phyloP scores from a whole-genome alignment of 192 early-diverging fungal genomes.

The Coemansia sp. region DNA sequence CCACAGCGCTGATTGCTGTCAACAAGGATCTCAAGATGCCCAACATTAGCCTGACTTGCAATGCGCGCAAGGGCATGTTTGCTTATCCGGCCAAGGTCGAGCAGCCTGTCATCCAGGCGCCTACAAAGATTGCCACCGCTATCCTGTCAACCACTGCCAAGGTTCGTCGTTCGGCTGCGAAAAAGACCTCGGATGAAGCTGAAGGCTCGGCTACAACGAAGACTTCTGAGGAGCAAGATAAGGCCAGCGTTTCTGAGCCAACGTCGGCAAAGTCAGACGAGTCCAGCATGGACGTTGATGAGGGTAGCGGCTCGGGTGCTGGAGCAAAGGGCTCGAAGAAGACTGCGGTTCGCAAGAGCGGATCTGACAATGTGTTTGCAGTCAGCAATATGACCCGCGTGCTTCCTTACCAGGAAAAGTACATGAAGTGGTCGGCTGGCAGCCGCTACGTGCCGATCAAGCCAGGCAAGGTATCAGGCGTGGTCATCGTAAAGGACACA shows the following conservation, averaged over 20 bases:
- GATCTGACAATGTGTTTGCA: conserved; percentile 73
- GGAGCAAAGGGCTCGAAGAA: conserved; percentile 50
- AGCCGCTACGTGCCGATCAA: conserved; percentile 90
- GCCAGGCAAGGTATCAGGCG: conserved; percentile 72
- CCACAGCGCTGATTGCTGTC: conserved; percentile 94
- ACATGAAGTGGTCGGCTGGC: conserved; percentile 82
- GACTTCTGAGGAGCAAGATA: too few relatives aligned
- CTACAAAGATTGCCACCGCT: conserved; percentile 79
- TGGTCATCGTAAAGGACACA: conserved; percentile 83
- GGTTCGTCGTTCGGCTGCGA: conserved; percentile 82
- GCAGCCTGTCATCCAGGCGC: conserved; percentile 58
- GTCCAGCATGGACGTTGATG: conserved; percentile 45
- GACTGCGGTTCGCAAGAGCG: conserved; percentile 66
- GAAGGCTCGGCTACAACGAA: conserved; percentile 38
- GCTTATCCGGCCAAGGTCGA: conserved; percentile 90
- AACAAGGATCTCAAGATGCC: conserved; percentile 86
- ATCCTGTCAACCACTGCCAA: conserved; percentile 96
- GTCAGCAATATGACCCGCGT: conserved; percentile 88
- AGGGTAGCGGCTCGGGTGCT: conserved; percentile 13
- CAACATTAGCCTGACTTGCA: conserved; percentile 82
- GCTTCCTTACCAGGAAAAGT: conserved; percentile 83
- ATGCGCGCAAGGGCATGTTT: conserved; percentile 86
- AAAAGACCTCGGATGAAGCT: conserved; percentile 62
- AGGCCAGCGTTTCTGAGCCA: background rate
- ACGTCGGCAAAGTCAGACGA: conserved; percentile 14